Evolutionary conservation across 225 moss, liverwort and hornwort genomes (phyloP).

Genomic region (Straminergon stramineum): DNA sequence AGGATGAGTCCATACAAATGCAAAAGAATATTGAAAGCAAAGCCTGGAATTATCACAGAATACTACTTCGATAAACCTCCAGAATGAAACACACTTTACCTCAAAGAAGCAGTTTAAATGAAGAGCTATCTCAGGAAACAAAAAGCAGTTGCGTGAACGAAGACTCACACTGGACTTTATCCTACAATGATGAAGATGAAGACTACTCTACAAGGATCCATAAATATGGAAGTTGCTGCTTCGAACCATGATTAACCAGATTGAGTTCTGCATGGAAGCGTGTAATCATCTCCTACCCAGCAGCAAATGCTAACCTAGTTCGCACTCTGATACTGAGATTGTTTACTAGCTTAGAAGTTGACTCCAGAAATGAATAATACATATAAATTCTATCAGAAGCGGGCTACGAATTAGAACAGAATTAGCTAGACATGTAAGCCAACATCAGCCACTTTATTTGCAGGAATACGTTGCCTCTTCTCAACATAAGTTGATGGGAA

Average conservation of each 20-base stretch:
- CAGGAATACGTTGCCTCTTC: constrained; percentile 35
- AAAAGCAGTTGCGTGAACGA: neutral
- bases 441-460: constrained; percentile 26
- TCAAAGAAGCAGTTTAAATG: neutral
- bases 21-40: neutral
- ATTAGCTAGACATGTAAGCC: constrained; percentile 9
- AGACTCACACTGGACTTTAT: neutral
- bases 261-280: neutral
- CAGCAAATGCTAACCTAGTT: neutral
- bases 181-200: neutral
- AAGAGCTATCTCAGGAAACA: neutral
- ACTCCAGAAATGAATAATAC: neutral
- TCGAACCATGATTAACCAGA: neutral
- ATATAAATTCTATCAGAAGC: neutral
- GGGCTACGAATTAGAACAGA: neutral
- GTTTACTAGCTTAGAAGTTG: neutral
- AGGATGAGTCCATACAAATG: neutral
- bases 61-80: neutral
- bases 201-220: constrained; percentile 10
- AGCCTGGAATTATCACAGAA: neutral
- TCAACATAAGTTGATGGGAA: constrained; percentile 30
- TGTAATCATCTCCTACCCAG: neutral
- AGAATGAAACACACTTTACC: neutral
- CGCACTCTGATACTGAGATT: neutral
- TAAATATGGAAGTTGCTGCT: neutral